phyloP scores from a whole-genome alignment of 495 filamentous ascomycete genomes.

The Xylaria telfairii region DNA sequence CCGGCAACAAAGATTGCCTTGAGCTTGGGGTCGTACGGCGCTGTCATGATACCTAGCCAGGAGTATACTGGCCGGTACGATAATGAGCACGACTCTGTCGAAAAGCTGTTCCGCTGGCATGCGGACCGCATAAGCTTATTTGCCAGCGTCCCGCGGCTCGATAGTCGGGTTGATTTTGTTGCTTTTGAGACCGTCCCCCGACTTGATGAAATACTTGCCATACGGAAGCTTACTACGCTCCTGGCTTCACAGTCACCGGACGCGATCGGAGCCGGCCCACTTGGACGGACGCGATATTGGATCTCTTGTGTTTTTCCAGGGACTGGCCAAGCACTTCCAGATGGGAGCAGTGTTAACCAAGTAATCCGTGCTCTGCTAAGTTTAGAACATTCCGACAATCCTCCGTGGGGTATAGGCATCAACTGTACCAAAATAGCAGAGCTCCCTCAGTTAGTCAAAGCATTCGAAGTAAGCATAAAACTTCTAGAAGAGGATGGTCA shows the following conservation, averaged over 20 bases:
- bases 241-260: slow-evolving; percentile 20
- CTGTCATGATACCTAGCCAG: slow-evolving; percentile 65
- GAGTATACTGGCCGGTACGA: slow-evolving; percentile 71
- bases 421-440: slow-evolving; percentile 70
- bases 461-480: slow-evolving; percentile 52
- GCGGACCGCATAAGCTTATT: slow-evolving; percentile 58
- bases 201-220: slow-evolving; percentile 64
- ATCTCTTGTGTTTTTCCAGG: slow-evolving; percentile 67
- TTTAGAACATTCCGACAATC: slow-evolving; percentile 27
- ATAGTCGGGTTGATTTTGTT: slow-evolving; percentile 55
- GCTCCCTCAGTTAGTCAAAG: slow-evolving; percentile 52
- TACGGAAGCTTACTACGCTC: slow-evolving; percentile 51
- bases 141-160: slow-evolving; percentile 28
- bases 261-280: slow-evolving; percentile 6
- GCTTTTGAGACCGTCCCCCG: slow-evolving; percentile 70
- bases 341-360: slow-evolving; percentile 51
- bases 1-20: slow-evolving; percentile 50
- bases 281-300: slow-evolving; percentile 56
- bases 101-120: slow-evolving; percentile 61
- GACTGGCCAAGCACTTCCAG: slow-evolving; percentile 50
- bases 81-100: slow-evolving; percentile 46
- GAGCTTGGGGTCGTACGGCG: slow-evolving; percentile 68
- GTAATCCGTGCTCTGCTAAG: slow-evolving; percentile 53
- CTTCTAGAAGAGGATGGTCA: slow-evolving; percentile 38
- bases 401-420: slow-evolving; percentile 68